These are phyloP conservation scores for Cladosporium austrohemisphaericum DNA, from an alignment of 2,329 filamentous ascomycete species.

Conservation along the genomic window DNA sequence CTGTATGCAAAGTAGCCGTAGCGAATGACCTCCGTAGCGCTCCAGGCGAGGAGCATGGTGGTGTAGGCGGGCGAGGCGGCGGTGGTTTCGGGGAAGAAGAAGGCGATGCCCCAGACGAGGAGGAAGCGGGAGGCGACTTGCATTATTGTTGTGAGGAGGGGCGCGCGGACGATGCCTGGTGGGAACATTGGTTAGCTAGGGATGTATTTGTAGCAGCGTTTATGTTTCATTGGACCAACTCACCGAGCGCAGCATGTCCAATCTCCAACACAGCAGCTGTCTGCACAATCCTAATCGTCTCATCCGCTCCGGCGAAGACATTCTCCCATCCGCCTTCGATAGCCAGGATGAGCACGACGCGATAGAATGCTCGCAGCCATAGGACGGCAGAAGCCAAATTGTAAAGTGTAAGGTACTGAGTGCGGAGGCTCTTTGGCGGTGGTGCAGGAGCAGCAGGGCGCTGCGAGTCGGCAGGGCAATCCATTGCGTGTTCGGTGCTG, in stretches of 20 bases:
- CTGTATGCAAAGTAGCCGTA: slow-evolving; percentile 87
- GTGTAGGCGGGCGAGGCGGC: slow-evolving; percentile 59
- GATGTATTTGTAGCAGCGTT: too few species aligned
- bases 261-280: slow-evolving; percentile 80
- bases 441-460: slow-evolving; percentile 16
- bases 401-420: slow-evolving; percentile 74
- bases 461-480: slow-evolving; percentile 26
- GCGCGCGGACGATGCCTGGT: slow-evolving; percentile 77
- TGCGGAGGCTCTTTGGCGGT: slow-evolving; percentile 29
- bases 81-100: slow-evolving; percentile 66
- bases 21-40: slow-evolving; percentile 83
- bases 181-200: background rate
- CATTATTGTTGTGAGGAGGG: slow-evolving; percentile 79
- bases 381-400: slow-evolving; percentile 73
- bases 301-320: slow-evolving; percentile 60
- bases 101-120: slow-evolving; percentile 81
- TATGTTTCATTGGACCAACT: slow-evolving; percentile 25
- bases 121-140: slow-evolving; percentile 85
- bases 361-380: slow-evolving; percentile 73
- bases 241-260: slow-evolving; percentile 73
- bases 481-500: too few species aligned
- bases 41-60: slow-evolving; percentile 83
- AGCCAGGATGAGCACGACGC: slow-evolving; percentile 56
- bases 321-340: slow-evolving; percentile 42
- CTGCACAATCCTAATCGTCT: slow-evolving; percentile 75